phyloP scores from a whole-genome alignment of 75 land plant species.

The Isoetes taiwanensis region DNA sequence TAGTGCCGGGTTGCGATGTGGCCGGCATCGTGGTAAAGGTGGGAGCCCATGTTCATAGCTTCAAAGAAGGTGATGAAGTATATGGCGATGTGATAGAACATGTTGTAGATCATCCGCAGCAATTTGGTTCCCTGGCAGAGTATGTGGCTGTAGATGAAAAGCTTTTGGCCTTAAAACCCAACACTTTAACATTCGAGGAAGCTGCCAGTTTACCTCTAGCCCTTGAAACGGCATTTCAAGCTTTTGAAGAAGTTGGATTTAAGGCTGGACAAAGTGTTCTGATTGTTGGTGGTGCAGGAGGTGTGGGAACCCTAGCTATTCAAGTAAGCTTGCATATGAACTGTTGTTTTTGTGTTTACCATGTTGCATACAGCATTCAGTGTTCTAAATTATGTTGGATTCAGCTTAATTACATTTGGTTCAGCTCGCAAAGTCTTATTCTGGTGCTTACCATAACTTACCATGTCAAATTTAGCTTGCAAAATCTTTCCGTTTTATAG shows the following conservation, averaged over 20 bases:
- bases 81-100: slow-evolving; percentile 72
- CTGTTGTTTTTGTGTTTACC: too few species aligned
- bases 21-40: slow-evolving; percentile 78
- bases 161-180: slow-evolving; percentile 66
- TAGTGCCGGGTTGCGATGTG: slow-evolving; percentile 83
- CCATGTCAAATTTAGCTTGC: too few species aligned
- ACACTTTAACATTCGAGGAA: slow-evolving; percentile 57
- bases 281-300: slow-evolving; percentile 84
- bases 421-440: too few species aligned
- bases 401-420: too few species aligned
- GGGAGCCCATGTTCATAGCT: slow-evolving; percentile 45
- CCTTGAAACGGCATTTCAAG: slow-evolving; percentile 66
- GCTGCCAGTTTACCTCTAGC: slow-evolving; percentile 88
- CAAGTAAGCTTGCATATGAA: too few species aligned
- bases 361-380: too few species aligned
- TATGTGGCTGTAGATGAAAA: slow-evolving; percentile 80
- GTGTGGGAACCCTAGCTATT: slow-evolving; percentile 65
- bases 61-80: slow-evolving; percentile 86
- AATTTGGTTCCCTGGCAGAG: slow-evolving; percentile 64
- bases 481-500: too few species aligned
- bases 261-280: slow-evolving; percentile 67
- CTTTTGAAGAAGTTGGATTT: slow-evolving; percentile 54
- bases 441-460: too few species aligned
- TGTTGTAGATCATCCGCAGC: slow-evolving; percentile 57
- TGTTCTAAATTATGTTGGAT: too few species aligned